Percentiles rank a stretch among this genome's conserved stretches.
phyloP scores from a whole-genome alignment of 2,329 filamentous ascomycete genomes.

The Aspergillus pseudoglaucus region DNA sequence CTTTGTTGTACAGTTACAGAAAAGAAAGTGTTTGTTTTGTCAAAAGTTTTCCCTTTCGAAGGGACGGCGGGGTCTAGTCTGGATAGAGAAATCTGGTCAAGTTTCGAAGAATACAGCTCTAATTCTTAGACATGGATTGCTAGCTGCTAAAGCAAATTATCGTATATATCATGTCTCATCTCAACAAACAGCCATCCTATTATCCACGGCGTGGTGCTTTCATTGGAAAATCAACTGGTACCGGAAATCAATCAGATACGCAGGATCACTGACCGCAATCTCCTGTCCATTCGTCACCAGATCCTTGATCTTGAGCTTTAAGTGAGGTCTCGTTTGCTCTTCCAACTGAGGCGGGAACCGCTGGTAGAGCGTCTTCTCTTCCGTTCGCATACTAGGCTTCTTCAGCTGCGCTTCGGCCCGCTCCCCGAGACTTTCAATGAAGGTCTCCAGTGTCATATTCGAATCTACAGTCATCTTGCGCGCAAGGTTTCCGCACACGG shows the following conservation, averaged over 20 bases:
- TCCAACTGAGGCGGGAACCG: conserved; percentile 75
- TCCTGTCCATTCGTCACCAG: conserved; percentile 77
- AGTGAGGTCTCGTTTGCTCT: conserved; percentile 74
- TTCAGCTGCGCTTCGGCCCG: conserved; percentile 88
- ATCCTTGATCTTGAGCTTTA: conserved; percentile 69
- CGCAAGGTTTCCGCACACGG: conserved; percentile 81
- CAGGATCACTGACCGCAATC: conserved; percentile 87
- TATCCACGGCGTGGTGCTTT: not conserved
- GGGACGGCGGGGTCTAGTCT: conserved; percentile 26
- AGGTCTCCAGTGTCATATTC: conserved; percentile 67
- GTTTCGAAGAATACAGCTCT: conserved; percentile 23
- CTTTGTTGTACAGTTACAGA: conserved; percentile 29
- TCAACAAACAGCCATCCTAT: not conserved
- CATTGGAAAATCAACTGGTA: conserved; percentile 49
- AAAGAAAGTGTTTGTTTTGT: conserved; percentile 15
- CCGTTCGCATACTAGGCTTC: conserved; percentile 76
- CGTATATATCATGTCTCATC: conserved; percentile 8
- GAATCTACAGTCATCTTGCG: conserved; percentile 68
- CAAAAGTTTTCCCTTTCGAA: conserved; percentile 17
- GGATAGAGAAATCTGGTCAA: conserved; percentile 21
- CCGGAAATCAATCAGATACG: conserved; percentile 67
- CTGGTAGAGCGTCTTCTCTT: conserved; percentile 84
- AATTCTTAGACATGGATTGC: conserved; percentile 10
- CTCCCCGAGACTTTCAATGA: conserved; percentile 75
- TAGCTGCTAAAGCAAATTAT: conserved; percentile 8